Conservation (phyloP, 1,284 basidiomycete species). For the Pholiota adiposa region DNA sequence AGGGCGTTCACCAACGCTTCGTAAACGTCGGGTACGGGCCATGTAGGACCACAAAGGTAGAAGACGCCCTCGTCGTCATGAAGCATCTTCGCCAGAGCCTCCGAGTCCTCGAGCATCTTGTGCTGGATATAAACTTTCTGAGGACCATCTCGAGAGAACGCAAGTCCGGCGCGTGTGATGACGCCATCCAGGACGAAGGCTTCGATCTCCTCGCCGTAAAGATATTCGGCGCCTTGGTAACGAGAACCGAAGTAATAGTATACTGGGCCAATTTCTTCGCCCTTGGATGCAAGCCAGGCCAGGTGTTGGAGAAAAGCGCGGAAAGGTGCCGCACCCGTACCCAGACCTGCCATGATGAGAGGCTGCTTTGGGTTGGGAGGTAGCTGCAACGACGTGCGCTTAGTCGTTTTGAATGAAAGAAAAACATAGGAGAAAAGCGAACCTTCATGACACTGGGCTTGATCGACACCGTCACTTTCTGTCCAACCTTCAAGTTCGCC, state of each 20-base stretch:
- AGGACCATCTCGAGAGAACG: conserved; percentile 93
- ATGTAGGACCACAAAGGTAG: conserved; percentile 97
- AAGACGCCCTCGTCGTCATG: conserved; percentile 80
- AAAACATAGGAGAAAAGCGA: conserved; percentile 16
- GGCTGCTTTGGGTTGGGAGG: conserved; percentile 88
- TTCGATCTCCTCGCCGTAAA: conserved; percentile 94
- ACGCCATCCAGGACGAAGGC: conserved; percentile 83
- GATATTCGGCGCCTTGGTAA: conserved; percentile 92
- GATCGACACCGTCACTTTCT: conserved; percentile 96
- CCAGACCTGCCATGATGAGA: conserved; percentile 98
- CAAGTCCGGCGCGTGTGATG: conserved; percentile 89
- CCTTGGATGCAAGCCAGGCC: conserved; percentile 79
- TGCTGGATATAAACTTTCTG: conserved; percentile 99
- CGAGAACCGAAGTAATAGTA: conserved; percentile 99
- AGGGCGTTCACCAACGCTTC: conserved; percentile 88
- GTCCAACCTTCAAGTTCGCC: conserved; percentile 80
- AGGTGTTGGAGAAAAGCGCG: conserved; percentile 97
- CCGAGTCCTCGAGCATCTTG: conserved; percentile 93
- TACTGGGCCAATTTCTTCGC: conserved; percentile 84
- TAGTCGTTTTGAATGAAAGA: background rate
- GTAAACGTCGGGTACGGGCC: conserved; percentile 98
- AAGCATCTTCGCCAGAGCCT: conserved; percentile 77
- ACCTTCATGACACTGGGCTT: conserved; percentile 99
- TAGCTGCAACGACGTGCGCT: conserved; percentile 48
- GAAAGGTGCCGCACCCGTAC: conserved; percentile 98